Percentiles rank a stretch among this genome's conserved stretches.
phyloP scores from a whole-genome alignment of 768 basidiomycete genomes.

The Termitomyces sp. region DNA sequence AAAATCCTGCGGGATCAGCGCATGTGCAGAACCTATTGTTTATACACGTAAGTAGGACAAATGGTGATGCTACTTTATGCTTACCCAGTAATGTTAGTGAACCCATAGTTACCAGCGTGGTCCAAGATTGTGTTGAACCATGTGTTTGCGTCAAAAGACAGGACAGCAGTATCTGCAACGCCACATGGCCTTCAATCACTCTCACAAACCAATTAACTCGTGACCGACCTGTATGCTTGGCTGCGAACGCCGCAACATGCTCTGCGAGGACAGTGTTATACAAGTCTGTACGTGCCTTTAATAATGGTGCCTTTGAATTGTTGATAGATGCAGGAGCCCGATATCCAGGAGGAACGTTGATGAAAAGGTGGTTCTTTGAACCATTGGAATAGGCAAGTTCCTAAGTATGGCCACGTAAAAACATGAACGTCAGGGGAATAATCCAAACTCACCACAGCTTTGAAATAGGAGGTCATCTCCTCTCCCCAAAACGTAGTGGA shows the following conservation, averaged over 20 bases:
- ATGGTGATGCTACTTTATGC: not conserved
- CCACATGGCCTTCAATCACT: not conserved
- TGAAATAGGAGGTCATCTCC: slow-evolving; percentile 48
- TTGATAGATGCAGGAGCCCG: slow-evolving; percentile 38
- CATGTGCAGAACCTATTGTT: not conserved
- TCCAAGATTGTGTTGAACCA: slow-evolving; percentile 48
- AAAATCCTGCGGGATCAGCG: not conserved
- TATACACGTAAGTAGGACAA: not conserved
- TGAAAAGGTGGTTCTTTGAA: slow-evolving; percentile 45
- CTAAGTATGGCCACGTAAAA: slow-evolving; percentile 21
- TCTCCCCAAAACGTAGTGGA: slow-evolving; percentile 46
- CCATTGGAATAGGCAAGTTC: slow-evolving; percentile 37
- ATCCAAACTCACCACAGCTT: slow-evolving; percentile 38
- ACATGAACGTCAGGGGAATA: not conserved
- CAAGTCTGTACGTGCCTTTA: slow-evolving; percentile 27
- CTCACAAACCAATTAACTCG: not conserved
- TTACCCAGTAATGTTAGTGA: not conserved
- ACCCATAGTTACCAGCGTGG: slow-evolving; percentile 35
- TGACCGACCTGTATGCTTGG: not conserved
- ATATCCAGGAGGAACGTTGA: slow-evolving; percentile 55
- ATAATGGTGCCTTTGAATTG: slow-evolving; percentile 28
- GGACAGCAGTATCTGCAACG: slow-evolving; percentile 30
- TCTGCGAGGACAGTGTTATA: not conserved
- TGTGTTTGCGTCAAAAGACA: slow-evolving; percentile 48
- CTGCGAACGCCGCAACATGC: not conserved